These are phyloP conservation scores for Candida chauliodis DNA, from an alignment of 805 yeast species.

Conservation along the genomic window DNA sequence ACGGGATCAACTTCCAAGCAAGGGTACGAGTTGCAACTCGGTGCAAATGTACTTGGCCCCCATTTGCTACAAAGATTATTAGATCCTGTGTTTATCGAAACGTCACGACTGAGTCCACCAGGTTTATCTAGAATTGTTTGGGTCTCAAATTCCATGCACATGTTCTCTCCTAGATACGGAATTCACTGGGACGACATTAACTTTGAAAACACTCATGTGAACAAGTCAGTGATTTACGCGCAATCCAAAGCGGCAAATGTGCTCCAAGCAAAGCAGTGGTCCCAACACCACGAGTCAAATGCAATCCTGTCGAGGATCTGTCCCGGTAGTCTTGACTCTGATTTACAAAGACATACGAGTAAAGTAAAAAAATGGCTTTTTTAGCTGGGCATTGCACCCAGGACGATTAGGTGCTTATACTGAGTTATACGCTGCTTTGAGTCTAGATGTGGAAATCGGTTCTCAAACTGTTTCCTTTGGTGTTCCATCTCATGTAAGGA, in stretches of 20 bases:
- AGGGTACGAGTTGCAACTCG: slow-evolving; percentile 33
- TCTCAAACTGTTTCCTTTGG: slow-evolving; percentile 38
- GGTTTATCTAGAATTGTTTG: slow-evolving; percentile 40
- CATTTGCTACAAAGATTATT: slow-evolving; percentile 11
- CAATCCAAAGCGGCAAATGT: slow-evolving; percentile 43
- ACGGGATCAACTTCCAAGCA: slow-evolving; percentile 23
- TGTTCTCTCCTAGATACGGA: slow-evolving; percentile 25
- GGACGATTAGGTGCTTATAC: slow-evolving; percentile 41
- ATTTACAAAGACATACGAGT: slow-evolving; percentile 24
- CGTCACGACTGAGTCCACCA: slow-evolving; percentile 18
- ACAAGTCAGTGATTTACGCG: slow-evolving; percentile 24
- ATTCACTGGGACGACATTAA: slow-evolving; percentile 32
- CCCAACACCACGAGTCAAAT: slow-evolving; percentile 20
- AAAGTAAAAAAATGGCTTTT: background rate
- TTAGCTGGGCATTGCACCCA: slow-evolving; percentile 15
- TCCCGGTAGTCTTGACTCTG: slow-evolving; percentile 40
- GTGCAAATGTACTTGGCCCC: slow-evolving; percentile 23
- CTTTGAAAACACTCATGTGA: slow-evolving; percentile 12
- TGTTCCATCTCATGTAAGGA: slow-evolving; percentile 1
- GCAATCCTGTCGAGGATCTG: slow-evolving; percentile 34
- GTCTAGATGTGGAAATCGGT: slow-evolving; percentile 34
- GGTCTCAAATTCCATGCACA: slow-evolving; percentile 40
- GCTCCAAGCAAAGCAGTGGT: slow-evolving; percentile 35
- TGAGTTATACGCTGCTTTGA: slow-evolving; percentile 38
- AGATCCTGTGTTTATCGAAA: slow-evolving; percentile 14